Percentiles rank a stretch among this genome's conserved stretches.
These are phyloP conservation scores for Mucor velutinosus DNA, from an alignment of 371 early-diverging fungal genomes.

Conservation along the genomic window DNA sequence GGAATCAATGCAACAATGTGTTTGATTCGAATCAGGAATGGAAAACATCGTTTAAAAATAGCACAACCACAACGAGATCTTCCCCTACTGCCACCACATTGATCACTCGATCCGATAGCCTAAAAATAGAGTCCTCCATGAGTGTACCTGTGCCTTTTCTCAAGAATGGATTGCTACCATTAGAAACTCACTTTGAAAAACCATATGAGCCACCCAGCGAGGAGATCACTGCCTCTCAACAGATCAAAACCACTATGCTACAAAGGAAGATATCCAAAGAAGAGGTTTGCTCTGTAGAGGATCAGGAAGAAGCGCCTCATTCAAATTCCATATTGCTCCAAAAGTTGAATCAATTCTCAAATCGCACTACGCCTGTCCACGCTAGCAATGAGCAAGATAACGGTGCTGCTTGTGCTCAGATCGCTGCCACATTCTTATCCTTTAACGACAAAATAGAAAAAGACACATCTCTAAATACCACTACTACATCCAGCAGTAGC, in stretches of 20 bases:
- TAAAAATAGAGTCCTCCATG: conserved; percentile 17
- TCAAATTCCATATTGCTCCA: background rate
- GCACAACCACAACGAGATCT: background rate
- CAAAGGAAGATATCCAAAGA: conserved; percentile 13
- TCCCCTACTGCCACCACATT: too few species aligned
- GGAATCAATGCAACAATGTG: background rate
- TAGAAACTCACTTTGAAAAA: conserved; percentile 15
- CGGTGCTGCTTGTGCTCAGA: background rate
- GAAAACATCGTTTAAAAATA: conserved; percentile 13
- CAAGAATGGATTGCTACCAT: background rate
- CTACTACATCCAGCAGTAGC: background rate
- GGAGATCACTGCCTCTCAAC: background rate
- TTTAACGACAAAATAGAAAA: background rate
- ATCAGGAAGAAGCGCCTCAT: background rate
- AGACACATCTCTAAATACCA: background rate
- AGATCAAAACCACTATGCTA: background rate
- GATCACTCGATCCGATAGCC: conserved; percentile 10
- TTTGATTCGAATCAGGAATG: background rate
- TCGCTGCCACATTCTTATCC: background rate
- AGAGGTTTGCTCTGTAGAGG: background rate
- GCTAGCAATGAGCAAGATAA: background rate
- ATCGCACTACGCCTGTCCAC: background rate
- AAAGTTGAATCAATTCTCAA: conserved; percentile 2
- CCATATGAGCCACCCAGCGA: conserved; percentile 14
- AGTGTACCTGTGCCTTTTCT: conserved; percentile 3